Conservation (phyloP, 2,329 filamentous ascomycete genomes). For the Arthroderma uncinatum region DNA sequence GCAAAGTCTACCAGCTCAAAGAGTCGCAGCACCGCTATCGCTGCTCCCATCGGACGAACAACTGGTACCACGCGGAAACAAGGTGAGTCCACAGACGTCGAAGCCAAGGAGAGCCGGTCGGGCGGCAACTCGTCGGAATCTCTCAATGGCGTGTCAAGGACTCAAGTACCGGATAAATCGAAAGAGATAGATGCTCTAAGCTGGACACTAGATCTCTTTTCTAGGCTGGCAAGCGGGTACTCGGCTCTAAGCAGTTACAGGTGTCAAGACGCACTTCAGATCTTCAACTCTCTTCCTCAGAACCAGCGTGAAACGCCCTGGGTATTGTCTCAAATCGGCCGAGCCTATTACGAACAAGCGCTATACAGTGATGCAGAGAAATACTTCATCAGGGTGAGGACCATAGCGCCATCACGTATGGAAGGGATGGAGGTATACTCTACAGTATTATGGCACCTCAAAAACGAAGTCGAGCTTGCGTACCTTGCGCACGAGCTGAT, state of each 20-base stretch:
- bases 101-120: constrained; percentile 49
- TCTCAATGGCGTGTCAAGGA: constrained; percentile 23
- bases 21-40: constrained; percentile 53
- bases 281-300: constrained; percentile 59
- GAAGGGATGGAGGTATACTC: constrained; percentile 98
- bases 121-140: constrained; percentile 18
- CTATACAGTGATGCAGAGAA: constrained; percentile 78
- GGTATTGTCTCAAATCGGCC: constrained; percentile 82
- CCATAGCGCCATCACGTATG: constrained; percentile 67
- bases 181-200: constrained; percentile 66
- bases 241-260: constrained; percentile 67
- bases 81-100: constrained; percentile 54
- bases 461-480: constrained; percentile 80
- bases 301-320: constrained; percentile 81
- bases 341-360: constrained; percentile 82
- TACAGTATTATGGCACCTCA: constrained; percentile 96
- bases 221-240: constrained; percentile 71
- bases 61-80: constrained; percentile 85
- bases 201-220: constrained; percentile 68
- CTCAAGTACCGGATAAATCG: constrained; percentile 39
- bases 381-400: constrained; percentile 67
- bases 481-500: constrained; percentile 85
- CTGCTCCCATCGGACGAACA: constrained; percentile 70
- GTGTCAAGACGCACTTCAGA: constrained; percentile 63
- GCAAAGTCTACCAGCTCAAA: constrained; percentile 63